Percentiles rank a stretch among this genome's conserved stretches.
Evolutionary conservation across 163 green algal genomes (phyloP).

Genomic region (Scenedesmus sp.): DNA sequence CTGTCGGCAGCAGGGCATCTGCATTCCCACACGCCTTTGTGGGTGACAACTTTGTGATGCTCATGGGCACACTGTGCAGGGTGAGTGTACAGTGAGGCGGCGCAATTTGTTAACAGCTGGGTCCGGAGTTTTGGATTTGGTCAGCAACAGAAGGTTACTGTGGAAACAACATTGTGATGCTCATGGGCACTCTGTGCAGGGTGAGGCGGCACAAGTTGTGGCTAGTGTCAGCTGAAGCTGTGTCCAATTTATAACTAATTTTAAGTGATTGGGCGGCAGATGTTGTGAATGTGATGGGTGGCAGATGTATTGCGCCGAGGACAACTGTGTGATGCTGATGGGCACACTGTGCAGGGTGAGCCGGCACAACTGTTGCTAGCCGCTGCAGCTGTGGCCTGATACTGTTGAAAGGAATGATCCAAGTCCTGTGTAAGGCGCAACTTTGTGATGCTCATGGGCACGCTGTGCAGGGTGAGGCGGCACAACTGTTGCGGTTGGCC

Average conservation of each 20-base stretch:
- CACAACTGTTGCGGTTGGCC: no score
- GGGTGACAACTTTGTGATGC: slow-evolving; percentile 39
- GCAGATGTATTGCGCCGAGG: no score
- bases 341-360: slow-evolving; percentile 39
- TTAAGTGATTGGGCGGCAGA: no score
- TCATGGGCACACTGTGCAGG: slow-evolving; percentile 37
- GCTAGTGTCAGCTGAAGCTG: no score
- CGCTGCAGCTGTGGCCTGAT: no score
- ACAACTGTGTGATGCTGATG: slow-evolving; percentile 44
- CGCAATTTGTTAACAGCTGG: no score
- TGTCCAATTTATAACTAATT: no score
- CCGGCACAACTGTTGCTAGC: no score
- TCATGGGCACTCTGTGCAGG: slow-evolving; percentile 36
- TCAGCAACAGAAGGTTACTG: not conserved
- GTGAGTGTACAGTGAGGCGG: not conserved
- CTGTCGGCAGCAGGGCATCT: slow-evolving; percentile 12
- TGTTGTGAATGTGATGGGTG: no score
- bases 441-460: slow-evolving; percentile 46
- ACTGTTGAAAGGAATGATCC: not conserved
- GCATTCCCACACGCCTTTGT: slow-evolving; percentile 19
- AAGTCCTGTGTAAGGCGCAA: not conserved
- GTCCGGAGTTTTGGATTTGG: no score
- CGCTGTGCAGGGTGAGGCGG: slow-evolving; percentile 24
- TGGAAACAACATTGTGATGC: slow-evolving; percentile 26
- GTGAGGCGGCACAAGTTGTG: not conserved